phyloP scores from a whole-genome alignment of 345 rosid species.

The Rhodomyrtus tomentosa region DNA sequence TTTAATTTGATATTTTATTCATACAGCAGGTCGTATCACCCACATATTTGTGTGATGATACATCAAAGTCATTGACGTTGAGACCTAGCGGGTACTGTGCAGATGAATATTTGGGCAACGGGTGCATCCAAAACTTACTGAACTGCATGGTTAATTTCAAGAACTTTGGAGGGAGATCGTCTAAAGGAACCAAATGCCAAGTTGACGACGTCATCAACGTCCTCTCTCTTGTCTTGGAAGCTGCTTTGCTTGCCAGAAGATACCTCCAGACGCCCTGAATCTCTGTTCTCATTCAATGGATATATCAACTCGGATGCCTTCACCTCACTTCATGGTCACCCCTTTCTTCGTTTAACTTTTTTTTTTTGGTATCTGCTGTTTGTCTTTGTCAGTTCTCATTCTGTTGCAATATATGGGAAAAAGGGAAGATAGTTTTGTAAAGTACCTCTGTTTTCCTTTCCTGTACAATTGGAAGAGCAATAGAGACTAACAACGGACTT shows the following conservation, averaged over 20 bases:
- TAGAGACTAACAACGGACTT: background rate
- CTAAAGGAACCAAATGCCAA: conserved; percentile 57
- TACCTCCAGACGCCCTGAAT: conserved; percentile 51
- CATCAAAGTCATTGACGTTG: background rate
- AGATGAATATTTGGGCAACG: conserved; percentile 80
- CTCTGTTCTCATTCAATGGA: background rate
- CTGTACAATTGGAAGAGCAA: background rate
- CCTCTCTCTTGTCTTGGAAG: conserved; percentile 55
- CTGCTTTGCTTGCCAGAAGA: conserved; percentile 85
- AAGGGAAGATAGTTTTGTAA: background rate
- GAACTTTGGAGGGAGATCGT: conserved; percentile 16
- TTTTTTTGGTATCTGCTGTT: too few species aligned
- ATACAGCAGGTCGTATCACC: background rate
- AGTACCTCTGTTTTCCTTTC: background rate
- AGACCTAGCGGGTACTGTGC: background rate
- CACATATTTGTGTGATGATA: too few species aligned
- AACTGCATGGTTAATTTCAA: conserved; percentile 59
- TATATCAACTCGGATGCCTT: background rate
- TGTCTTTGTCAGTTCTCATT: too few species aligned
- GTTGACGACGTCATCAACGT: background rate
- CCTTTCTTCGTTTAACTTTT: too few species aligned
- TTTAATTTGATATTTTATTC: too few species aligned
- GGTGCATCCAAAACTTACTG: conserved; percentile 65
- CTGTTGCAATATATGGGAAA: background rate
- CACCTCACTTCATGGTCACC: background rate